Percentiles rank a stretch among this genome's conserved stretches.
phyloP scores from a whole-genome alignment of 78 protist species.

The Mastigamoeba balamuthi region DNA sequence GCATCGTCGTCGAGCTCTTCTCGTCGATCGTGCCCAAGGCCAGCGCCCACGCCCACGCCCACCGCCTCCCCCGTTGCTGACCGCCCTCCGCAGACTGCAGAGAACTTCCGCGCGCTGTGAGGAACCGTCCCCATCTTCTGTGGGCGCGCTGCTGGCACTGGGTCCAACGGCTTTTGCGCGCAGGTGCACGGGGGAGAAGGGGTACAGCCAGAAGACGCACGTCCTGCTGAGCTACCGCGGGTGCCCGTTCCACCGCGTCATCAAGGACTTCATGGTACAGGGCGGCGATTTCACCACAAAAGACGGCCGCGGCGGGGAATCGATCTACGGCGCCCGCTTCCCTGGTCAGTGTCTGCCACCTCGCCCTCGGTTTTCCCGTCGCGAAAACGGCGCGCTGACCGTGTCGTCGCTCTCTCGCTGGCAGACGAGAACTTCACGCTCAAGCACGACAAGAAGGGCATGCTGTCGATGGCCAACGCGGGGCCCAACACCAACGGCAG shows the following conservation, averaged over 20 bases:
- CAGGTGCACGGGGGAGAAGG: constrained; percentile 64
- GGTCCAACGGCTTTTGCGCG: not conserved
- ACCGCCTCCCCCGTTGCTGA: too few relatives aligned
- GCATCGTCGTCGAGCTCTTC: constrained; percentile 57
- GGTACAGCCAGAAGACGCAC: constrained; percentile 41
- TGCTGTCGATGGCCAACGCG: constrained; percentile 92
- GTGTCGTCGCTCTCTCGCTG: constrained; percentile 7
- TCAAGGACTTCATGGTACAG: constrained; percentile 84
- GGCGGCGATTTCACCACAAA: constrained; percentile 92
- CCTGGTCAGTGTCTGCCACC: not conserved
- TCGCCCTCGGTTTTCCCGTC: too few relatives aligned
- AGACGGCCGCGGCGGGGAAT: constrained; percentile 82
- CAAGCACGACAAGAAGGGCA: constrained; percentile 70
- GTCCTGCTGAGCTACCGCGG: constrained; percentile 60
- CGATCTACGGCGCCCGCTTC: constrained; percentile 89
- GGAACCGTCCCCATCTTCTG: too few relatives aligned
- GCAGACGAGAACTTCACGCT: constrained; percentile 84
- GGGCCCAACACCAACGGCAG: constrained; percentile 62
- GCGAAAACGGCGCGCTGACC: too few relatives aligned
- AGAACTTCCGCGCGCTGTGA: constrained; percentile 68
- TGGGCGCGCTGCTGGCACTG: not conserved
- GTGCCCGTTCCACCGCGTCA: constrained; percentile 79
- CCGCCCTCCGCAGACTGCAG: too few relatives aligned
- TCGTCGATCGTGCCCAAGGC: constrained; percentile 43
- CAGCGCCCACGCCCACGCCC: too few relatives aligned